Conservation (phyloP, 345 rosid genomes). For the Atalantia buxifolia region DNA sequence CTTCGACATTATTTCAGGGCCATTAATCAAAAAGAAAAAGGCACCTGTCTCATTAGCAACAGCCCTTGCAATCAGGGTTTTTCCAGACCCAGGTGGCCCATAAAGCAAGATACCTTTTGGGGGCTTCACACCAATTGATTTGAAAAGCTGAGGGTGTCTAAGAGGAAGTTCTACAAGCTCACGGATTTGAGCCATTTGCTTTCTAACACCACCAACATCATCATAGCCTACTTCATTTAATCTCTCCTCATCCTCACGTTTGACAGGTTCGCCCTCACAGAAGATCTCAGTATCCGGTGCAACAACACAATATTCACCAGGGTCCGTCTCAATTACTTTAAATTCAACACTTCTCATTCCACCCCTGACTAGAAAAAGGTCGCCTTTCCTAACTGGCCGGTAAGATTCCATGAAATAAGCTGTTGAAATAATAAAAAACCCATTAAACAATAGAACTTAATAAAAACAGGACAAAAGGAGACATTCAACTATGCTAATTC, state of each 20-base stretch:
- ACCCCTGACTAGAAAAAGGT: constrained; percentile 46
- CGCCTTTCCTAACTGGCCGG: constrained; percentile 52
- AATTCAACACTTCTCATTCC: constrained; percentile 50
- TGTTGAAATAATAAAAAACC: constrained; percentile 9
- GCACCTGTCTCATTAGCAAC: constrained; percentile 30
- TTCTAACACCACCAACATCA: constrained; percentile 50
- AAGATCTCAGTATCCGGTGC: constrained; percentile 49
- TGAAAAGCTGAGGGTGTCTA: constrained; percentile 43
- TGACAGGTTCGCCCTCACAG: constrained; percentile 48
- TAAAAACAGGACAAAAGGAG: neutral
- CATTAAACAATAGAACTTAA: neutral
- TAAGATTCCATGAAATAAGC: constrained; percentile 45
- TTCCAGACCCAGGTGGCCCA: constrained; percentile 25
- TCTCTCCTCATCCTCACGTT: constrained; percentile 43
- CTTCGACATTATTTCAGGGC: constrained; percentile 22
- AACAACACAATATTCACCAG: constrained; percentile 43
- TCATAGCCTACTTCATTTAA: constrained; percentile 46
- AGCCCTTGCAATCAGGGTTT: constrained; percentile 47
- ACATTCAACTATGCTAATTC: neutral
- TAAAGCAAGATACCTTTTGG: constrained; percentile 45
- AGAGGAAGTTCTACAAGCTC: constrained; percentile 49
- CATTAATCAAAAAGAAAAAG: constrained; percentile 18
- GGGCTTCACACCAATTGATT: constrained; percentile 47
- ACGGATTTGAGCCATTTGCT: constrained; percentile 53
- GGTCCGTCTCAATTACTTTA: constrained; percentile 45